Conservation (phyloP, 192 early-diverging fungal species). For the Chytriomyces confervae region DNA sequence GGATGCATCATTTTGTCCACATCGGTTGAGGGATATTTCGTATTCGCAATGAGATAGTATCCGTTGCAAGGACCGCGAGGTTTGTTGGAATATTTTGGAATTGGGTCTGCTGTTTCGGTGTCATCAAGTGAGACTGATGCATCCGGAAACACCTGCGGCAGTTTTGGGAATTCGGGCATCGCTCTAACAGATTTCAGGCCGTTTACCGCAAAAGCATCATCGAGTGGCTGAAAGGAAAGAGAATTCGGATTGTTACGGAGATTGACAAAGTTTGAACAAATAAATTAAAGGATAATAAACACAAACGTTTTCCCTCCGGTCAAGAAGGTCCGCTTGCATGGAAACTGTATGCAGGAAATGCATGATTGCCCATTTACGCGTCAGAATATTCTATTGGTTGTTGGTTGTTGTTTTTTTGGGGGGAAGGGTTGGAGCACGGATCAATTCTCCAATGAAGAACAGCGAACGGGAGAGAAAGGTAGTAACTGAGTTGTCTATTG, state of each 20-base stretch:
- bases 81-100: background rate
- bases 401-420: conserved; percentile 23
- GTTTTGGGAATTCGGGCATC: conserved; percentile 4
- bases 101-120: background rate
- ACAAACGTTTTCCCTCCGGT: conserved; percentile 5
- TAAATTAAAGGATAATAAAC: background rate
- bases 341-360: background rate
- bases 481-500: background rate
- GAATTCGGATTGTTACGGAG: background rate
- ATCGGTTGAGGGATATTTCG: conserved; percentile 8
- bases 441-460: background rate
- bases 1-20: background rate
- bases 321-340: conserved; percentile 2
- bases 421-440: background rate
- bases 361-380: conserved; percentile 26
- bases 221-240: background rate
- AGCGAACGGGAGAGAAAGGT: background rate
- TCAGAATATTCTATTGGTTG: conserved; percentile 32
- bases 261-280: background rate
- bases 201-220: conserved; percentile 11
- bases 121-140: background rate
- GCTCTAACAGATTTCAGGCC: conserved; percentile 22
- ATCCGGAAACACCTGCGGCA: conserved; percentile 4
- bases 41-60: conserved; percentile 7
- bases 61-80: conserved; percentile 21